Evolutionary conservation across 1,284 basidiomycete species (phyloP).

Genomic region (Cutaneotrichosporon curvatum): DNA sequence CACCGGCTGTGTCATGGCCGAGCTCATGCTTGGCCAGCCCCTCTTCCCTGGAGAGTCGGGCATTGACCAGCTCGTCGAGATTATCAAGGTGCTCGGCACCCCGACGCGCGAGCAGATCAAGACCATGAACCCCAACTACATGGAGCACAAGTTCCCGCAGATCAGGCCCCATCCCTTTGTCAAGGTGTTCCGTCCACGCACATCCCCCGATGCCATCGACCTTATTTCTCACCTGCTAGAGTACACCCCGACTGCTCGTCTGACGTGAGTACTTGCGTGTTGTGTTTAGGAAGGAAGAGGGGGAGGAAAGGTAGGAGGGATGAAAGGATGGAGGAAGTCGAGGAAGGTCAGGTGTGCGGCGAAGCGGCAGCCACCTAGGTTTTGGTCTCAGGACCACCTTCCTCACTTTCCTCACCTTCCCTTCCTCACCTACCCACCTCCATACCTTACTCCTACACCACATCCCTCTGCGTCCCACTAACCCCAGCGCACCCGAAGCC

Average conservation of each 20-base stretch:
- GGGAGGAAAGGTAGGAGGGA: too few relatives aligned
- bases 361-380: too few relatives aligned
- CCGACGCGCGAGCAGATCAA: conserved; percentile 99
- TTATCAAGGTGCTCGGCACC: conserved; percentile 99
- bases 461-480: neutral
- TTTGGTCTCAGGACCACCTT: too few relatives aligned
- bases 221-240: conserved; percentile 90
- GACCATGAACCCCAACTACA: conserved; percentile 99
- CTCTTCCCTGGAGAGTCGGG: conserved; percentile 98
- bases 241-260: conserved; percentile 88
- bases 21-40: conserved; percentile 97
- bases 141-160: conserved; percentile 99
- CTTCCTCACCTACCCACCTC: too few relatives aligned
- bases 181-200: conserved; percentile 98
- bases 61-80: conserved; percentile 99
- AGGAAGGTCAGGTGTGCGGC: too few relatives aligned
- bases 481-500: conserved; percentile 68
- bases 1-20: conserved; percentile 99
- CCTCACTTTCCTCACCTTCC: too few relatives aligned
- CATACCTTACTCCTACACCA: too few relatives aligned
- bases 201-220: conserved; percentile 91
- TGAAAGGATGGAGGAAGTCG: too few relatives aligned
- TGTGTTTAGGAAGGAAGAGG: too few relatives aligned
- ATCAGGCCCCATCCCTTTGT: conserved; percentile 96
- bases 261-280: conserved; percentile 57